These are phyloP conservation scores for Aspergillus jensenii DNA, from an alignment of 2,329 filamentous ascomycete genomes.

Conservation along the genomic window DNA sequence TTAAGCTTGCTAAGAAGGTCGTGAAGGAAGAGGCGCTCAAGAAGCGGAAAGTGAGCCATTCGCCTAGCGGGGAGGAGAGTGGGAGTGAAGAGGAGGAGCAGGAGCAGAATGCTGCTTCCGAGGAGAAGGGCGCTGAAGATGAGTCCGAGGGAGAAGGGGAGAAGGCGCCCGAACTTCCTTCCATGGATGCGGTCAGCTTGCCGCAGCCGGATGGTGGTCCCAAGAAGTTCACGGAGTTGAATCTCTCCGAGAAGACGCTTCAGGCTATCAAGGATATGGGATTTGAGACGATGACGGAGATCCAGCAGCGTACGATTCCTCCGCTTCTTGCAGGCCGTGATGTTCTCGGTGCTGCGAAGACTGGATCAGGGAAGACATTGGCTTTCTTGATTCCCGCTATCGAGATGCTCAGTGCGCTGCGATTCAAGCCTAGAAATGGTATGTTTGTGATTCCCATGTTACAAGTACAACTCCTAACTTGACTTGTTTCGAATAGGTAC, in stretches of 20 bases:
- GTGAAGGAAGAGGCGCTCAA: slow-evolving; percentile 30
- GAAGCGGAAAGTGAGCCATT: slow-evolving; percentile 40
- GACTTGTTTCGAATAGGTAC: slow-evolving; percentile 51
- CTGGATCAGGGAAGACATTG: slow-evolving; percentile 91
- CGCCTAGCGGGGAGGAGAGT: slow-evolving; percentile 36
- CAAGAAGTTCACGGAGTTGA: slow-evolving; percentile 75
- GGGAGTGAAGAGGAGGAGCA: slow-evolving; percentile 28
- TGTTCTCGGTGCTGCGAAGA: slow-evolving; percentile 93
- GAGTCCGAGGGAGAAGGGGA: slow-evolving; percentile 30
- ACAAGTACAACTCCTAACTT: slow-evolving; percentile 6
- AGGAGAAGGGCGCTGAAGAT: slow-evolving; percentile 26
- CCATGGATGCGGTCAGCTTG: slow-evolving; percentile 51
- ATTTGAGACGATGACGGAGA: slow-evolving; percentile 93
- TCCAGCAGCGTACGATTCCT: slow-evolving; percentile 83
- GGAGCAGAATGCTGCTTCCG: slow-evolving; percentile 32
- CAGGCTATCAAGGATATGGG: slow-evolving; percentile 88
- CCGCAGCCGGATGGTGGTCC: slow-evolving; percentile 61
- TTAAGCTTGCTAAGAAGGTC: slow-evolving; percentile 15
- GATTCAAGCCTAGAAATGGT: slow-evolving; percentile 91
- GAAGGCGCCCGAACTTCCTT: slow-evolving; percentile 52
- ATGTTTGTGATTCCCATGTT: slow-evolving; percentile 14
- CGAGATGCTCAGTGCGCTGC: slow-evolving; percentile 85
- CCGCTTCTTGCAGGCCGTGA: slow-evolving; percentile 86
- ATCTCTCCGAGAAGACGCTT: slow-evolving; percentile 84
- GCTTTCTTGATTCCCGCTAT: slow-evolving; percentile 92